Base-by-base conservation (phyloP, 192 early-diverging fungal species). In the Coemansia sp. region DNA sequence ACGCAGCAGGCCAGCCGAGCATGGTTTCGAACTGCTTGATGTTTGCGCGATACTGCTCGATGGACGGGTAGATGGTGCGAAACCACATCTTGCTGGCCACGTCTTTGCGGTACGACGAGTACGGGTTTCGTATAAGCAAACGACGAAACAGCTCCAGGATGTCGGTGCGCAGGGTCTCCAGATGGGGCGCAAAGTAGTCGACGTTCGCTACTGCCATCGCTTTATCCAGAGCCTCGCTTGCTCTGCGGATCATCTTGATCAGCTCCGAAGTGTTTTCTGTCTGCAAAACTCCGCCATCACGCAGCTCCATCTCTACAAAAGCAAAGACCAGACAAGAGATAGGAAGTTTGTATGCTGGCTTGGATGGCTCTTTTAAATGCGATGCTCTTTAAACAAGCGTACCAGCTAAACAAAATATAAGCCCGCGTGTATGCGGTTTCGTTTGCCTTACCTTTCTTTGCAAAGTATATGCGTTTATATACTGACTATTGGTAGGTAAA, bases 81-180 rank as follows among this genome's bases (percentile, higher is more conserved):
- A 72, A 66, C 75, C 75, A 78, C 69, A 78, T 68, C 61, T 78
- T 78, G 60, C 67, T 61, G 52, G 56, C 63, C 2, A 71, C 67
- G 63, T 72, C 75, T 62, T 69, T 78, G 66, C 75, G 75, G 36
- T 66, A 62, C 20, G 75, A 68, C 51, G 75, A 65, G 51, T 63
- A 72, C 39, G 75, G 75, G 47, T 69, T 78, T 55, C 75, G 69
- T 52, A 78, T 46, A 14, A 78, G 47, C 46, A 78, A 67, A n/a
- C 63, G 64, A 16, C 75, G 62, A 48, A 69, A 78, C 56, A 78
- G 67, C 60, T 78, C 75, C 9, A 71, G 52, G 42, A 59, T 68
- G 56, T 69, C 67, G 54, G 53, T 45, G 52, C 75, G 75, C 60
- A 71, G 63, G 6, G 30, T 35, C 67, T 78, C 75, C 25, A 66